Percentiles rank a stretch among this genome's conserved stretches.
These are phyloP conservation scores for Acidiella bohemica DNA, from an alignment of 495 filamentous ascomycete genomes.

Conservation along the genomic window DNA sequence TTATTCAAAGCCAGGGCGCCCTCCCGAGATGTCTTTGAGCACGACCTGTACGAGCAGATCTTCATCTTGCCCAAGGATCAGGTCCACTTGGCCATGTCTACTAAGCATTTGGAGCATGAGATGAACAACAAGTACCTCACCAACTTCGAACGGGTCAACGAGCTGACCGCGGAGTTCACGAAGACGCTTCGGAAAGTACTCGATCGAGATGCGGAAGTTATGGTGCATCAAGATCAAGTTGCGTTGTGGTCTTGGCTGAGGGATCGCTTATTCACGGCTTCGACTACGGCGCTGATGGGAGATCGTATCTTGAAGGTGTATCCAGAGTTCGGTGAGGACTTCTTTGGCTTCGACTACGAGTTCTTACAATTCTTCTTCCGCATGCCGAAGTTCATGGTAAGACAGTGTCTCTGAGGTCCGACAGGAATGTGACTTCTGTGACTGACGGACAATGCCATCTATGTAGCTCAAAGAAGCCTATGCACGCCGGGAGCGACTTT, in stretches of 20 bases:
- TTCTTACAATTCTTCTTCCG: slow-evolving; percentile 14
- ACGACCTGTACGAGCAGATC: slow-evolving; percentile 7
- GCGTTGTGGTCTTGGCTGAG: slow-evolving; percentile 20
- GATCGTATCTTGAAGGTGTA: slow-evolving; percentile 15
- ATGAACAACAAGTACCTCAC: slow-evolving; percentile 18
- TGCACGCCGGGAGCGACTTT: slow-evolving; percentile 4
- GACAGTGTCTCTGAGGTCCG: too few relatives aligned
- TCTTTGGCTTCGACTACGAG: slow-evolving; percentile 20
- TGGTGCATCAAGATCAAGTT: slow-evolving; percentile 3
- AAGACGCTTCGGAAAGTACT: slow-evolving; percentile 7
- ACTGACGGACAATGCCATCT: too few relatives aligned
- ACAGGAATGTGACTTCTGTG: too few relatives aligned
- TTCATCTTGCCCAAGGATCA: slow-evolving; percentile 13
- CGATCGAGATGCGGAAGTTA: slow-evolving; percentile 6
- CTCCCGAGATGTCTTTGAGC: slow-evolving; percentile 15
- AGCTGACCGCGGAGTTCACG: slow-evolving; percentile 12
- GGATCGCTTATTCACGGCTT: slow-evolving; percentile 17
- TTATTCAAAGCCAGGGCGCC: slow-evolving; percentile 13
- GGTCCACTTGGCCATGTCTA: slow-evolving; percentile 1
- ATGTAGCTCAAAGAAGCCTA: too few relatives aligned
- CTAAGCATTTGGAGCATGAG: slow-evolving; percentile 15
- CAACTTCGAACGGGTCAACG: slow-evolving; percentile 15
- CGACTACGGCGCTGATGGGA: slow-evolving; percentile 20
- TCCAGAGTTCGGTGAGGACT: slow-evolving; percentile 18
- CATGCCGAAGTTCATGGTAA: slow-evolving; percentile 14